phyloP scores from a whole-genome alignment of 306 rosid genomes.

The Castanea mollissima region DNA sequence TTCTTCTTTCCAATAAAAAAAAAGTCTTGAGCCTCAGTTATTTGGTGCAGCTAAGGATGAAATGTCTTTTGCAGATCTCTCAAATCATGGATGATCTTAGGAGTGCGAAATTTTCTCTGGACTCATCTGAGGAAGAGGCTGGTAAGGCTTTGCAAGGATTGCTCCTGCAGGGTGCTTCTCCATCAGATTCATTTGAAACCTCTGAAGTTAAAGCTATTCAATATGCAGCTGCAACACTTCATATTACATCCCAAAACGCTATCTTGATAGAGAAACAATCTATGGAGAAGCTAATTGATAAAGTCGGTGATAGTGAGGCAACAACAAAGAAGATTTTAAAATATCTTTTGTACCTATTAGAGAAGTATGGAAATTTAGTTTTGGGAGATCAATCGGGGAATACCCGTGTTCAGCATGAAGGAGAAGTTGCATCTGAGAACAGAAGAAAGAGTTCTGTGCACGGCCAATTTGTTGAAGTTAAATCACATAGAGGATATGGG shows the following conservation, averaged over 20 bases:
- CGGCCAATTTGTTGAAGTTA: constrained; percentile 24
- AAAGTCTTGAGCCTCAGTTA: constrained; percentile 13
- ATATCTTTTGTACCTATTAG: constrained; percentile 51
- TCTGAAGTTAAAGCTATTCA: constrained; percentile 57
- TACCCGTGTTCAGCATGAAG: constrained; percentile 25
- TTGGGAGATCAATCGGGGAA: constrained; percentile 36
- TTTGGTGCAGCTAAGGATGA: constrained; percentile 27
- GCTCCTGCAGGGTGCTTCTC: constrained; percentile 42
- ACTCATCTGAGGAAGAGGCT: constrained; percentile 65
- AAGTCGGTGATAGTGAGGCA: constrained; percentile 40
- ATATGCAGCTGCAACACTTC: constrained; percentile 58
- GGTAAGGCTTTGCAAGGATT: constrained; percentile 54
- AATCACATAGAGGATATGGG: constrained; percentile 10
- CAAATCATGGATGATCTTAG: constrained; percentile 58
- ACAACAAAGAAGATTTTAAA: constrained; percentile 49
- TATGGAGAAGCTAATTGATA: constrained; percentile 44
- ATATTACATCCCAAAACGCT: constrained; percentile 53
- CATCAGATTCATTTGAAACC: constrained; percentile 47
- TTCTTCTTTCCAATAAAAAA: not conserved
- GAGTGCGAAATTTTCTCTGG: constrained; percentile 44
- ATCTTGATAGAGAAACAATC: constrained; percentile 63
- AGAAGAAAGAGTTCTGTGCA: constrained; percentile 26
- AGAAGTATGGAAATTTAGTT: constrained; percentile 42
- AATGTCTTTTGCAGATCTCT: constrained; percentile 61
- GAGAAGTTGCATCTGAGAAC: constrained; percentile 31